Base-by-base conservation (phyloP, 2,329 filamentous ascomycete species). In the Alternaria novae-zelandiae region DNA sequence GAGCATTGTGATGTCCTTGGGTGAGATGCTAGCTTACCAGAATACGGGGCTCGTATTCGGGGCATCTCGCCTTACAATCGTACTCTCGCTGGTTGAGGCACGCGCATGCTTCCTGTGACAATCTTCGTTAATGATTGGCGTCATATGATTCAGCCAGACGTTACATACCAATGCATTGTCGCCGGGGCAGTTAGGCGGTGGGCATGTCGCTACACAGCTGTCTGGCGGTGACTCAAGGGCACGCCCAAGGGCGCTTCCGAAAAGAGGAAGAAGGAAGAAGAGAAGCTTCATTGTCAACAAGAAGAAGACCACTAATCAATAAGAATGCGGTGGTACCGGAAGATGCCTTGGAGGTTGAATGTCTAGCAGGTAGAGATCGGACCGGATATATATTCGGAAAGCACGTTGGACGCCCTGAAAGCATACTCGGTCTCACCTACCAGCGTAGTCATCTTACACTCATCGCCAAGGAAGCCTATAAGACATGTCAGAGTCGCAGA, bases 61-160 rank as follows among this genome's bases (percentile, higher is more conserved):
- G 71, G 51, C 76, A 78, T 23, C 25, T 53, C 10, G 59, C 50
- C 21, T 70, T 64, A 65, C 76, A 78, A 0, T 63, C 45, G 25
- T 57, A 64, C 59, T 78, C 76, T 2, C 69, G 63, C 36, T 50
- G 49, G 57, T 78, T 78, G 51, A 73, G 54, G 51, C 76, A 78
- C 36, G 64, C 47, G 57, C 76, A 78, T 13, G 73, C 68, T 44
- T 61, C 63, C 76, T 78, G 13, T 20, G 1, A n/a, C 1, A 4
- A 0, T 21, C 4, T 49, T 15, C 20, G 43, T 17, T 3, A 26
- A 4, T 8, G 3, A 5, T 9, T 9, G 11, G 8, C 3, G 4
- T 26, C 0, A 2, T 28, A 23, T 36, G 5, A 1, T 15, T 11
- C 2, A 21, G 25, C 2, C 25, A 11, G 3, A 9, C 9, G 3